Evolutionary conservation across 805 yeast species (phyloP), one percentile per base, ranked within the genome.

Genomic region (Ogataea parapolymorpha): DNA sequence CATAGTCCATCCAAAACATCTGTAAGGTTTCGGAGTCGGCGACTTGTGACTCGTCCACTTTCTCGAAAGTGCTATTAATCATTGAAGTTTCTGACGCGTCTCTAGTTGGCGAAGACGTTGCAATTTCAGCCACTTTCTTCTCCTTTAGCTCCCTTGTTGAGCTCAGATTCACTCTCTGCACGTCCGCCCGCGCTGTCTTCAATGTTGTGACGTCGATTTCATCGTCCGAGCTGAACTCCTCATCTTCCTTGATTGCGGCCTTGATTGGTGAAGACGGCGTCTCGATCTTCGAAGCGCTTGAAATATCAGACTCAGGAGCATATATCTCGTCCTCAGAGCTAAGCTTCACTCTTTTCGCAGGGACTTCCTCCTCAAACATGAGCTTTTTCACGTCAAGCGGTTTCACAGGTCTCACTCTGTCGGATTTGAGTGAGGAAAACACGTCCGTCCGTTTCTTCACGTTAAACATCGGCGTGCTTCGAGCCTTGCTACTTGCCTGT

Each of bases 1-100:
- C 72, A 60, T 80, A 89, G 62, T 93, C 99, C 23, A 85, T 65
- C 97, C 97, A 93, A 61, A 75, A 93, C 81, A 91, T 80, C 53
- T 77, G 76, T 58, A 89, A 74, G 2, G 50, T 37, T 2, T 43
- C 46, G 1, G 71, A 51, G 32, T 73, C 75, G 14, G 48, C 61
- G n/a, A 63, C 62, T 7, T 70, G 64, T 25, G 63, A 61, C 12
- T 68, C 65, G 16, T 71, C 61, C 29, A 58, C 34, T 33, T 58
- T 59, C 29, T 59, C 63, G 44, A 59, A 54, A 1, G 62, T 49
- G 3, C 57, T 45, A n/a, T 37, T 26, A 17, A 18, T 26, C 27
- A 37, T 20, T 8, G 41, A 32, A 8, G 35, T 32, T 10, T 37
- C 41, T 11, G 26, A 7, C 13, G 12, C 13, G 5, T 32, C 45